These are phyloP conservation scores for Trichoderma sp. DNA, from an alignment of 2,329 filamentous ascomycete genomes.

Conservation along the genomic window DNA sequence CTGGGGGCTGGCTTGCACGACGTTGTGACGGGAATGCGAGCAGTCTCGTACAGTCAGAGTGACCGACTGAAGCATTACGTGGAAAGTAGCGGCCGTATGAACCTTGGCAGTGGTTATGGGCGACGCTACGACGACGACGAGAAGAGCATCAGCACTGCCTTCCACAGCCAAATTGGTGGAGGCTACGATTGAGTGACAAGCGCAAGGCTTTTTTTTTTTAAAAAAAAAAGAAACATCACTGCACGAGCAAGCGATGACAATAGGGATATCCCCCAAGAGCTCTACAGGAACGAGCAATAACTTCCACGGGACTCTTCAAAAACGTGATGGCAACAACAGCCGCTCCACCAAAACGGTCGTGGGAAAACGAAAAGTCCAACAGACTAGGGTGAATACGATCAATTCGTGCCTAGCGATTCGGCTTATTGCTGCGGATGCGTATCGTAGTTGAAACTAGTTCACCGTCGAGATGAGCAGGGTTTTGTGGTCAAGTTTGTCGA, in stretches of 20 bases:
- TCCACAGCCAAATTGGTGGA: slow-evolving; percentile 86
- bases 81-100: slow-evolving; percentile 73
- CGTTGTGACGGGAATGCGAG: slow-evolving; percentile 61
- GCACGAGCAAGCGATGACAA: slow-evolving; percentile 30
- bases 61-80: slow-evolving; percentile 94
- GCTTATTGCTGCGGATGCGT: slow-evolving; percentile 6
- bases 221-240: background rate
- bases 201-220: slow-evolving; percentile 1
- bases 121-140: slow-evolving; percentile 85
- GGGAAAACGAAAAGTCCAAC: background rate
- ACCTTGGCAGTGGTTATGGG: slow-evolving; percentile 64
- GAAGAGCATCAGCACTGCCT: slow-evolving; percentile 92
- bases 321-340: slow-evolving; percentile 8
- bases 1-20: slow-evolving; percentile 77
- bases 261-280: slow-evolving; percentile 23
- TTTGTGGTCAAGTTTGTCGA: background rate
- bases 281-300: slow-evolving; percentile 8
- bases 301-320: background rate
- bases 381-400: background rate
- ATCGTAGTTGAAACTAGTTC: background rate
- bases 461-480: background rate
- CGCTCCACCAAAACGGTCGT: slow-evolving; percentile 9
- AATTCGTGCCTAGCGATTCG: background rate
- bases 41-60: slow-evolving; percentile 55
- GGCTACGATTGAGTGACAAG: slow-evolving; percentile 49